Evolutionary conservation across 2,329 filamentous ascomycete genomes (phyloP).

Genomic region (Hymenoscyphus occultus): DNA sequence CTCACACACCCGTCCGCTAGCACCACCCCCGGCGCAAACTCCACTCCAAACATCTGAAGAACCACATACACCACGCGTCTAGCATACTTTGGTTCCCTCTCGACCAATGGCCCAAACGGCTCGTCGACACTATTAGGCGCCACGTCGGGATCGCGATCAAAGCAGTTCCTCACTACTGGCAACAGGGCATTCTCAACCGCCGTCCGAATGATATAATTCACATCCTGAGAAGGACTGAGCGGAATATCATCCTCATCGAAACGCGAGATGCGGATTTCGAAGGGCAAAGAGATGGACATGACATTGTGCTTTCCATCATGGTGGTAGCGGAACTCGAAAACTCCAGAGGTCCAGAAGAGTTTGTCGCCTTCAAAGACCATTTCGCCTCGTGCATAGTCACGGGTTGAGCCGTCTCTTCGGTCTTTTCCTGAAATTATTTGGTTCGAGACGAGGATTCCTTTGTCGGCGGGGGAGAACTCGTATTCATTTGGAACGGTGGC

Average conservation of each 20-base stretch:
- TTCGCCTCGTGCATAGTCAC: constrained; percentile 70
- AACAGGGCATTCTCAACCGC: constrained; percentile 76
- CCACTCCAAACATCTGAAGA: constrained; percentile 94
- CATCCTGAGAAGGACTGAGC: constrained; percentile 44
- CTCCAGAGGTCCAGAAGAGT: constrained; percentile 94
- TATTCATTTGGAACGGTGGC: constrained; percentile 75
- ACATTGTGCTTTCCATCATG: constrained; percentile 90
- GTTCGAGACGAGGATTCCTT: constrained; percentile 71
- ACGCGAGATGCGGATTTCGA: constrained; percentile 79
- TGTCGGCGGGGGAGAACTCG: constrained; percentile 71
- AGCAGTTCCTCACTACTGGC: constrained; percentile 84
- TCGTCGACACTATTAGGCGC: constrained; percentile 79
- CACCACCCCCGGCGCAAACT: constrained; percentile 90
- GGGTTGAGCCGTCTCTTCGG: constrained; percentile 47
- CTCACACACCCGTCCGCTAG: constrained; percentile 85
- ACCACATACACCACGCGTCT: constrained; percentile 91
- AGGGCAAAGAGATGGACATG: constrained; percentile 90
- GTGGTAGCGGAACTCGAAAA: constrained; percentile 96
- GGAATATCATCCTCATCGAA: constrained; percentile 72
- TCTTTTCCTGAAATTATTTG: constrained; percentile 48
- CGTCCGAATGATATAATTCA: constrained; percentile 58
- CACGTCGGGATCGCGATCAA: constrained; percentile 88
- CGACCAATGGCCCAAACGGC: constrained; percentile 78
- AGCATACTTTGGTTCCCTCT: constrained; percentile 84
- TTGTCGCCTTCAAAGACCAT: constrained; percentile 89